Percentiles rank a stretch among this genome's conserved stretches.
Conservation (phyloP, 768 basidiomycete species). For the Tremella fuciformis region DNA sequence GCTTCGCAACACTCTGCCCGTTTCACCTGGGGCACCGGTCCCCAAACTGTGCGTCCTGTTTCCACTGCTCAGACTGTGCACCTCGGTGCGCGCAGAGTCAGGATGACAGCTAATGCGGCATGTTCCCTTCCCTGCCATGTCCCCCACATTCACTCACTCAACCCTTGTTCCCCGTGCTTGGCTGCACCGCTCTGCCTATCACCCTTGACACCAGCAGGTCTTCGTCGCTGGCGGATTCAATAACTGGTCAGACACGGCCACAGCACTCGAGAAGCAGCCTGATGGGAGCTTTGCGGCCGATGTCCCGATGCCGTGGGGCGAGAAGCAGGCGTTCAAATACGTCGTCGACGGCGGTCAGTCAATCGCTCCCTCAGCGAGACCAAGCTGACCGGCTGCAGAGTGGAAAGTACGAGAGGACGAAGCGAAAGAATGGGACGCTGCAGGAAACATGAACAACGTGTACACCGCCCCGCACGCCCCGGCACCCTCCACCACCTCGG, state of each 20-base stretch:
- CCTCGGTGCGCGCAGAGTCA: not conserved
- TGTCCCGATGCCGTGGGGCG: slow-evolving; percentile 45
- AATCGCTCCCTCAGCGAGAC: not conserved
- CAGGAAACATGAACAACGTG: slow-evolving; percentile 53
- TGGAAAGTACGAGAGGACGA: slow-evolving; percentile 52
- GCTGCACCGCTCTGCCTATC: slow-evolving; percentile 8
- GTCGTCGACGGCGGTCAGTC: slow-evolving; percentile 50
- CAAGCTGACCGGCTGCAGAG: slow-evolving; percentile 19
- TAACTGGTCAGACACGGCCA: slow-evolving; percentile 45
- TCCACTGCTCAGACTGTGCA: not conserved
- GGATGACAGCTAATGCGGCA: not conserved
- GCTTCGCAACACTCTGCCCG: slow-evolving; percentile 22
- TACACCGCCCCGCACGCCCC: slow-evolving; percentile 48
- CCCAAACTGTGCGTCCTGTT: slow-evolving; percentile 31
- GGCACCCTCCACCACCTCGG: not conserved
- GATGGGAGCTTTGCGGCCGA: slow-evolving; percentile 41
- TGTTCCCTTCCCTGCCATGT: not conserved
- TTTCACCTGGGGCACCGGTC: slow-evolving; percentile 46
- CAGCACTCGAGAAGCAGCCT: slow-evolving; percentile 39
- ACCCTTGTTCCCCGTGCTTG: not conserved
- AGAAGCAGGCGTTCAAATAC: slow-evolving; percentile 52
- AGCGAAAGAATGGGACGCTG: slow-evolving; percentile 52
- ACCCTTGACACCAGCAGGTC: slow-evolving; percentile 31
- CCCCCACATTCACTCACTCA: slow-evolving; percentile 1
- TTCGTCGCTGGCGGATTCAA: slow-evolving; percentile 50